phyloP scores from a whole-genome alignment of 169 alveolate genomes.

The Plasmodium coatneyi region DNA sequence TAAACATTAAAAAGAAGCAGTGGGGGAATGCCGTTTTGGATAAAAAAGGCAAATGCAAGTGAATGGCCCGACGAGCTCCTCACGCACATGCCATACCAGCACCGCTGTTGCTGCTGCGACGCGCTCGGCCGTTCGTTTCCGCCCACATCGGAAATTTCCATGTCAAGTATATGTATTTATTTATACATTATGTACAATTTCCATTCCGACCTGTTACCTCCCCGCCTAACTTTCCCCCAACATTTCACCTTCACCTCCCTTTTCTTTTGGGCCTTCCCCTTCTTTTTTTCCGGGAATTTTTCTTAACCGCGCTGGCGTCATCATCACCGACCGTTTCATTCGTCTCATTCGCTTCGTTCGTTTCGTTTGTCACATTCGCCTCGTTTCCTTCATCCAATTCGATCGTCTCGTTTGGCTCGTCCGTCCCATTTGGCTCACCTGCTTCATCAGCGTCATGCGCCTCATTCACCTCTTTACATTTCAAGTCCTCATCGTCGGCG shows the following conservation, averaged over 20 bases:
- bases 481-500: background rate
- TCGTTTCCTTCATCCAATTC: background rate
- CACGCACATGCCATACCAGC: background rate
- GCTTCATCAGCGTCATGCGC: background rate
- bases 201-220: background rate
- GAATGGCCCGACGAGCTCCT: background rate
- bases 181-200: background rate
- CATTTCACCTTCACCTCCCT: background rate
- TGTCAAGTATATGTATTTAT: background rate
- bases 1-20: background rate
- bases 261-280: conserved; percentile 1
- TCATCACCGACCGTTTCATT: background rate
- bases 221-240: background rate
- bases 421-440: background rate
- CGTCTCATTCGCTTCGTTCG: background rate
- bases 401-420: background rate
- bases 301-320: background rate
- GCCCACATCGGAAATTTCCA: background rate
- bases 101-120: background rate
- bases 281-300: background rate
- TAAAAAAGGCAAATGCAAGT: background rate
- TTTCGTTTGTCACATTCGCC: background rate
- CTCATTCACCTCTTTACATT: background rate
- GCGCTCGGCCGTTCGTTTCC: background rate
- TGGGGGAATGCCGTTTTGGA: background rate